These are phyloP conservation scores for Alternaria sp. DNA, from an alignment of 2,329 filamentous ascomycete genomes.

Conservation along the genomic window DNA sequence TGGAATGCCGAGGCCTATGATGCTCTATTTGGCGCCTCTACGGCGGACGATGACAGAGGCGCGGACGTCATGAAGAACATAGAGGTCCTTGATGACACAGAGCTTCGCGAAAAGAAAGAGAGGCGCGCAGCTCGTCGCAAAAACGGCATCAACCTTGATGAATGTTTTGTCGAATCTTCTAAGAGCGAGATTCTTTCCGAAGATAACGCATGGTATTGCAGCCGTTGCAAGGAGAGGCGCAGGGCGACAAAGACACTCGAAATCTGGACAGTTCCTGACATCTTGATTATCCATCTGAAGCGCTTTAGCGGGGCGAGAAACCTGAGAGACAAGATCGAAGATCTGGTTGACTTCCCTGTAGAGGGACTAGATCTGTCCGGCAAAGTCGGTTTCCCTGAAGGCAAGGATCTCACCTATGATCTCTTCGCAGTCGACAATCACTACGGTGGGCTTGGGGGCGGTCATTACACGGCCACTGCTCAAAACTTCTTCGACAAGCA, in stretches of 20 bases:
- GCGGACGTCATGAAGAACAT: constrained; percentile 64
- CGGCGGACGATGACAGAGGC: constrained; percentile 62
- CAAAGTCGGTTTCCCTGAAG: constrained; percentile 79
- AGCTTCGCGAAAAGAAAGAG: constrained; percentile 68
- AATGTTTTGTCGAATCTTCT: constrained; percentile 93
- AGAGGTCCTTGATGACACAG: constrained; percentile 62
- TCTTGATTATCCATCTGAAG: constrained; percentile 93
- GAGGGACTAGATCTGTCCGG: constrained; percentile 82
- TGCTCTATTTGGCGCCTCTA: constrained; percentile 65
- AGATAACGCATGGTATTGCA: constrained; percentile 97
- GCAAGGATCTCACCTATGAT: constrained; percentile 86
- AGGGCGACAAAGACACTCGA: constrained; percentile 96
- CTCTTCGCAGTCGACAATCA: constrained; percentile 96
- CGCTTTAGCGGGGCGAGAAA: constrained; percentile 86
- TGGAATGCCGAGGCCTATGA: constrained; percentile 78
- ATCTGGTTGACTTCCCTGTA: constrained; percentile 88
- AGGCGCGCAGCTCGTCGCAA: constrained; percentile 70
- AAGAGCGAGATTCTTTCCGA: constrained; percentile 93
- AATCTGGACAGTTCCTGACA: constrained; percentile 95
- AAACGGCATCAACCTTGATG: constrained; percentile 81
- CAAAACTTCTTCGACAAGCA: constrained; percentile 87
- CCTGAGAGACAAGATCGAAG: constrained; percentile 89
- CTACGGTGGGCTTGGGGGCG: constrained; percentile 89
- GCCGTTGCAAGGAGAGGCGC: constrained; percentile 90
- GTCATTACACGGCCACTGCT: constrained; percentile 94